Conservation (phyloP, 192 early-diverging fungal genomes). For the Coemansia sp. region DNA sequence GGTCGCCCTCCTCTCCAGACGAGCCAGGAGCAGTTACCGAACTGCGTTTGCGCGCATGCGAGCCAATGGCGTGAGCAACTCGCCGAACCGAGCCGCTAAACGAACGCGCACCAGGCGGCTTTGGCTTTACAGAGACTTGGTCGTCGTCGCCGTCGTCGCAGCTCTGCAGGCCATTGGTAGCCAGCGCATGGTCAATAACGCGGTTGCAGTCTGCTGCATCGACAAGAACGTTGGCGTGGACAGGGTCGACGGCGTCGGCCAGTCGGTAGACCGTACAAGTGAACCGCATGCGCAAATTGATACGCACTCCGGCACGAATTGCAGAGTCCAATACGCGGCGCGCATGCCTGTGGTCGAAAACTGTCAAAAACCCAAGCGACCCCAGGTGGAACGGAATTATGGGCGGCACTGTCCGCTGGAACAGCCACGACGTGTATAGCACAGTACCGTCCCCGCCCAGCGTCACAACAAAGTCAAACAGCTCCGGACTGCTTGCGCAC, state of each 20-base stretch:
- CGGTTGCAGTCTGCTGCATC: slow-evolving; percentile 48
- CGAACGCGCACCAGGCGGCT: background rate
- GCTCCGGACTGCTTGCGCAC: slow-evolving; percentile 61
- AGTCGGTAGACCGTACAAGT: slow-evolving; percentile 83
- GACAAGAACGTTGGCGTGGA: slow-evolving; percentile 42
- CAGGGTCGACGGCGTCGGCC: slow-evolving; percentile 32
- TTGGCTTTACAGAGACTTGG: background rate
- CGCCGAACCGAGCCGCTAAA: background rate
- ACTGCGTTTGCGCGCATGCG: slow-evolving; percentile 8
- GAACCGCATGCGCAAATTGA: slow-evolving; percentile 89
- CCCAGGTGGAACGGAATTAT: slow-evolving; percentile 93
- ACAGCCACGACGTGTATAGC: slow-evolving; percentile 87
- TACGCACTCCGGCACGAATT: slow-evolving; percentile 65
- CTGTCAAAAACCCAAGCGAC: slow-evolving; percentile 92
- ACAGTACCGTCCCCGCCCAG: slow-evolving; percentile 97
- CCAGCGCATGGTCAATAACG: slow-evolving; percentile 39
- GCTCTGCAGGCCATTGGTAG: slow-evolving; percentile 45
- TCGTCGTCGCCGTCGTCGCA: too few species aligned
- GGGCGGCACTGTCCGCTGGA: slow-evolving; percentile 82
- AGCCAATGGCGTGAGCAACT: background rate
- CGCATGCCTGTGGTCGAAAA: slow-evolving; percentile 72
- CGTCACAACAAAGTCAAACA: slow-evolving; percentile 88
- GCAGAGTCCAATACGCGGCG: slow-evolving; percentile 59
- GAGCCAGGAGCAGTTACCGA: background rate
- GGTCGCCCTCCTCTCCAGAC: background rate